These are phyloP conservation scores for Alternaria solani DNA, from an alignment of 2,329 filamentous ascomycete species.

Conservation along the genomic window DNA sequence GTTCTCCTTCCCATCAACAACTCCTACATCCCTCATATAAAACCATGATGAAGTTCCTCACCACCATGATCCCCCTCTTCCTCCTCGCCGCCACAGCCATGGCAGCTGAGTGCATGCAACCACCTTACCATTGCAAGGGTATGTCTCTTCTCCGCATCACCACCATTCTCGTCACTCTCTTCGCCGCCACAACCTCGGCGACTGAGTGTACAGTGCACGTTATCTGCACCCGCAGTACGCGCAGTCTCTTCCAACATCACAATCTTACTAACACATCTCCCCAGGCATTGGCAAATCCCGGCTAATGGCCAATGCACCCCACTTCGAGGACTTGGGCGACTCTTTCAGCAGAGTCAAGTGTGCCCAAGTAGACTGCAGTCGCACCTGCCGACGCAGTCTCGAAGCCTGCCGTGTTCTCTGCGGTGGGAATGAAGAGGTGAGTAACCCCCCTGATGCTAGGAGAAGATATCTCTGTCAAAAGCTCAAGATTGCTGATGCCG, in stretches of 20 bases:
- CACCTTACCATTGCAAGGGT: neutral
- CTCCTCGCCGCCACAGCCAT: neutral
- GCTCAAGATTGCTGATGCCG: neutral
- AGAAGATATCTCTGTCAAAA: neutral
- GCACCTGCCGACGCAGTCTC: neutral
- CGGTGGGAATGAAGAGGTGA: neutral
- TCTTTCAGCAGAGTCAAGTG: neutral
- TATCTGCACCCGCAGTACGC: neutral
- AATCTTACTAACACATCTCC: neutral
- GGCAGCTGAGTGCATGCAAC: neutral
- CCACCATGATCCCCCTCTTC: neutral
- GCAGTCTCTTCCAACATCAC: neutral
- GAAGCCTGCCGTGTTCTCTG: neutral
- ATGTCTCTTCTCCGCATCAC: neutral
- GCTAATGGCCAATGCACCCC: neutral
- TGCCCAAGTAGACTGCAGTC: neutral
- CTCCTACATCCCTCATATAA: neutral
- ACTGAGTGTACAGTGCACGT: neutral
- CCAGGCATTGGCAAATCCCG: neutral
- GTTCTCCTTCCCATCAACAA: neutral
- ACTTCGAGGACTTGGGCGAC: neutral
- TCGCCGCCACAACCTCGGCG: neutral
- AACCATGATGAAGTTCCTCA: neutral
- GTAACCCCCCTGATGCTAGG: neutral
- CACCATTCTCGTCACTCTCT: neutral